These are phyloP conservation scores for Trichoderma pleuroti DNA, from an alignment of 2,329 filamentous ascomycete species.

Conservation along the genomic window DNA sequence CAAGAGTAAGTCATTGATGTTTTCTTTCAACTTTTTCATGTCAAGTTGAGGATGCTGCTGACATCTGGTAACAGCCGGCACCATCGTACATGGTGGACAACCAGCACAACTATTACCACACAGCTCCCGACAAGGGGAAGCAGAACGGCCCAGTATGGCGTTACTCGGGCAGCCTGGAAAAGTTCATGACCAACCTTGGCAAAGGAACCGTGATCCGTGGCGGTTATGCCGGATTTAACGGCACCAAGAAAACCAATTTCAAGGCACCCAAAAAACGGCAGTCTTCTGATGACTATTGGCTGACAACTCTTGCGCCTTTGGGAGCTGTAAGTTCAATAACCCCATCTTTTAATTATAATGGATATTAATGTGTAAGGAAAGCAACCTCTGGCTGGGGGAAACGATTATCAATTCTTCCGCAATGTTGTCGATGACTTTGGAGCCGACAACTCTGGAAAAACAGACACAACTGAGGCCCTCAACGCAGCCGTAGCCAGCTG, in stretches of 20 bases:
- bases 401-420: not conserved
- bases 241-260: not conserved
- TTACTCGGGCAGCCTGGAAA: not conserved
- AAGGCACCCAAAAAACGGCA: not conserved
- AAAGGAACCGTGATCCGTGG: not conserved
- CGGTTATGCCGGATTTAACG: not conserved
- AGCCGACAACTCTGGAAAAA: not conserved
- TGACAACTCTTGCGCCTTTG: not conserved
- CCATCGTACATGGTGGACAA: not conserved
- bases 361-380: not conserved
- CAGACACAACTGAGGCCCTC: not conserved
- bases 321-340: not conserved
- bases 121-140: not conserved
- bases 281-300: not conserved
- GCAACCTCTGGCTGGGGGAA: not conserved
- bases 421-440: not conserved
- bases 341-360: not conserved
- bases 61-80: not conserved
- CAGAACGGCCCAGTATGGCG: not conserved
- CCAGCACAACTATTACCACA: not conserved
- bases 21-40: rapidly evolving
- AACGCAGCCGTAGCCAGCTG: not conserved
- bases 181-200: not conserved
- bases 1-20: not conserved
- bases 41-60: not conserved